Evolutionary conservation across 1,139 yeast genomes (phyloP).

Genomic region (Blastobotrys indianensis): DNA sequence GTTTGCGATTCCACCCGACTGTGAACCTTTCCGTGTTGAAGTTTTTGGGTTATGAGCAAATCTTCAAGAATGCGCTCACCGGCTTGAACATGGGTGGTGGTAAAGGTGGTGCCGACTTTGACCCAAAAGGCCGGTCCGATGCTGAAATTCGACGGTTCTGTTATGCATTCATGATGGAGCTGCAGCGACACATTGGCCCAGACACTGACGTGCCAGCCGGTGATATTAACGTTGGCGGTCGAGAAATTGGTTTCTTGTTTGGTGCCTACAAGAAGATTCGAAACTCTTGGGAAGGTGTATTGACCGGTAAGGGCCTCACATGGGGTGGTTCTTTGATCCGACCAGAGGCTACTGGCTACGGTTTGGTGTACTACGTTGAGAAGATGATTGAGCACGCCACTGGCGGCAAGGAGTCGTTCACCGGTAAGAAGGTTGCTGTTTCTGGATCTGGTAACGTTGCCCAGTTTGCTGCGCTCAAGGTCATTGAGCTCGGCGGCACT

Average conservation of each 20-base stretch:
- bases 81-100: slow-evolving; percentile 99
- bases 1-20: slow-evolving; percentile 95
- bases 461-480: slow-evolving; percentile 97
- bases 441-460: slow-evolving; percentile 99
- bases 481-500: slow-evolving; percentile 91
- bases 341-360: slow-evolving; percentile 99
- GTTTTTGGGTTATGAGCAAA: slow-evolving; percentile 97
- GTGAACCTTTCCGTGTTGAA: slow-evolving; percentile 92
- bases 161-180: slow-evolving; percentile 90
- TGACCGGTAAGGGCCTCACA: slow-evolving; percentile 94
- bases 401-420: slow-evolving; percentile 78
- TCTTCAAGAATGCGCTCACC: slow-evolving; percentile 95
- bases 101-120: slow-evolving; percentile 98
- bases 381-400: slow-evolving; percentile 95
- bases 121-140: slow-evolving; percentile 92
- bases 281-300: slow-evolving; percentile 94
- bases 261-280: slow-evolving; percentile 94
- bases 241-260: slow-evolving; percentile 88
- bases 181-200: slow-evolving; percentile 92
- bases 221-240: slow-evolving; percentile 90
- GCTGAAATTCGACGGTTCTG: slow-evolving; percentile 95
- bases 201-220: slow-evolving; percentile 98
- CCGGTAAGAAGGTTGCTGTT: slow-evolving; percentile 90
- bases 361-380: slow-evolving; percentile 93
- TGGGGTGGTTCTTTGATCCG: slow-evolving; percentile 99